Percentiles rank a stretch among this genome's conserved stretches.
Conservation (phyloP, 192 early-diverging fungal genomes). For the Podila verticillata region DNA sequence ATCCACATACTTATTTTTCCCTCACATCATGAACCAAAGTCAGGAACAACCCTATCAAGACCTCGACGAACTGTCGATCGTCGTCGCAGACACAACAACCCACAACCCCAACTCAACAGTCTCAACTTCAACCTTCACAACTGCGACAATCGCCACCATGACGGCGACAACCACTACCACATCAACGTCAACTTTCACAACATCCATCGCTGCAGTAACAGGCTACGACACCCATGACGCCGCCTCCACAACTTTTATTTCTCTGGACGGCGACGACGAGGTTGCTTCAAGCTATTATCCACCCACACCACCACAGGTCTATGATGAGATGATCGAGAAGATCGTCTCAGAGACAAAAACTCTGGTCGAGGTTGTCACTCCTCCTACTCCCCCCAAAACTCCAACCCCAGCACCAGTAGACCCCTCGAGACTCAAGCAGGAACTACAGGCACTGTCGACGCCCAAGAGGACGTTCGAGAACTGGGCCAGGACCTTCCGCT, state of each 20-base stretch:
- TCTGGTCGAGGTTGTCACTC: background rate
- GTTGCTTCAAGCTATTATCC: background rate
- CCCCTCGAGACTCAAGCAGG: slow-evolving; percentile 9
- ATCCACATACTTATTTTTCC: background rate
- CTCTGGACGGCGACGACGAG: background rate
- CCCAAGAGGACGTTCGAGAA: slow-evolving; percentile 60
- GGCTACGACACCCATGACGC: background rate
- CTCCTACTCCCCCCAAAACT: background rate
- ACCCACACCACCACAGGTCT: slow-evolving; percentile 1
- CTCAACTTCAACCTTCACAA: background rate
- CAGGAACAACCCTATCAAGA: too few relatives aligned
- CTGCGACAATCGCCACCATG: background rate
- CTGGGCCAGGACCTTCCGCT: slow-evolving; percentile 74
- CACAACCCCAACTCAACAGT: background rate
- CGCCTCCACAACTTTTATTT: background rate
- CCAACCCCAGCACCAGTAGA: background rate
- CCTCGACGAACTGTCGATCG: background rate
- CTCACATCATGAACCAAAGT: too few relatives aligned
- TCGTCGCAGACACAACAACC: background rate
- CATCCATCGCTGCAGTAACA: slow-evolving; percentile 3
- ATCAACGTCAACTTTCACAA: background rate
- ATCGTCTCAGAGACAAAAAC: too few relatives aligned
- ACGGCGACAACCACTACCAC: background rate
- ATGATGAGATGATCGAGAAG: too few relatives aligned
- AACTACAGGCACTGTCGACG: slow-evolving; percentile 22